Percentiles rank a stretch among this genome's conserved stretches.
These are phyloP conservation scores for Neophaeococcomyces aloes DNA, from an alignment of 2,329 filamentous ascomycete species.

Conservation along the genomic window DNA sequence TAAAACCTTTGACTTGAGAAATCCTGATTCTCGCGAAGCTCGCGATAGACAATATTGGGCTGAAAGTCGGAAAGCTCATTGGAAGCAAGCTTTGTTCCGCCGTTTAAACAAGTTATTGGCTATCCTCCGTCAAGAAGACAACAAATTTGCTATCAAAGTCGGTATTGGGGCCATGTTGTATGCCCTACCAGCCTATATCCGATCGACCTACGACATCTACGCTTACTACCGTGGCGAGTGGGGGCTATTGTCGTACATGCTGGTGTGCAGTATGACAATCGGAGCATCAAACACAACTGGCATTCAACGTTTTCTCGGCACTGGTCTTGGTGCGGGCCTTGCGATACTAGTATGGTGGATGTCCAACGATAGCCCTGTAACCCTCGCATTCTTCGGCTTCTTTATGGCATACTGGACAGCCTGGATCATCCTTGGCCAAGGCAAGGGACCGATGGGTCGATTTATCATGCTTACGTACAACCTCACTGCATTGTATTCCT, in stretches of 20 bases:
- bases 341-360: constrained; percentile 70
- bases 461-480: constrained; percentile 97
- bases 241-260: constrained; percentile 94
- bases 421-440: constrained; percentile 74
- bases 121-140: constrained; percentile 53
- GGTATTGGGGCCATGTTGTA: constrained; percentile 81
- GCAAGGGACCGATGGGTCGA: constrained; percentile 79
- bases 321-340: constrained; percentile 64
- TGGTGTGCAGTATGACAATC: constrained; percentile 95
- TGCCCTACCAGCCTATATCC: constrained; percentile 78
- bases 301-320: constrained; percentile 74
- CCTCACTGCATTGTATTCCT: constrained; percentile 85
- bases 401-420: constrained; percentile 73
- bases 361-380: constrained; percentile 60
- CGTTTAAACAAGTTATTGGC: constrained; percentile 46
- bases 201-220: constrained; percentile 67
- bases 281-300: constrained; percentile 92
- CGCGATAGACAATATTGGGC: constrained; percentile 4
- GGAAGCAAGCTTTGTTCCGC: constrained; percentile 17
- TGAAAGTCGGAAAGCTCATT: constrained; percentile 3
- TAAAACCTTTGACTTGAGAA: not conserved
- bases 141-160: constrained; percentile 81
- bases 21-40: constrained; percentile 5
- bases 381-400: constrained; percentile 73
- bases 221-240: constrained; percentile 88